Percentiles rank a stretch among this genome's conserved stretches.
Evolutionary conservation across 805 yeast genomes (phyloP).

Genomic region (Kodamaea lidongshanica): DNA sequence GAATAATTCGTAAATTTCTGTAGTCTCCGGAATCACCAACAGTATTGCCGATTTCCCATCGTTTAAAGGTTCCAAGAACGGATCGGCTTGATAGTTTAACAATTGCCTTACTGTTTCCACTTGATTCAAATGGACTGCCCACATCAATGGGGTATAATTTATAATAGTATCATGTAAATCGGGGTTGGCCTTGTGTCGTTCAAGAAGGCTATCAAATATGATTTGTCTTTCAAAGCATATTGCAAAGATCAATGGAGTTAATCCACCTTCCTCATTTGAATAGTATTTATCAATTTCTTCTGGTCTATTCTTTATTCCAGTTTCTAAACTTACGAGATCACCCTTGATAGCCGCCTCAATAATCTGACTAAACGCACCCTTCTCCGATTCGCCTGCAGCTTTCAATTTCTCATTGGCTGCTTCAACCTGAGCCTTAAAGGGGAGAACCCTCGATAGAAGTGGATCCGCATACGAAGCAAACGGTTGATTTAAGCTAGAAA

Average conservation of each 20-base stretch:
- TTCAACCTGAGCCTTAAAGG: slow-evolving; percentile 16
- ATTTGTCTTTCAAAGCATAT: slow-evolving; percentile 47
- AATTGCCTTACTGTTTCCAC: slow-evolving; percentile 49
- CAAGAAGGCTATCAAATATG: slow-evolving; percentile 42
- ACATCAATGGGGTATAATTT: slow-evolving; percentile 67
- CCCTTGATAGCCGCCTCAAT: slow-evolving; percentile 32
- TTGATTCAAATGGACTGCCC: slow-evolving; percentile 70
- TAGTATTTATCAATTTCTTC: slow-evolving; percentile 16
- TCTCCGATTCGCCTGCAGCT: neutral
- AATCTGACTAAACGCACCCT: slow-evolving; percentile 17
- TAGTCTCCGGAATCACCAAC: slow-evolving; percentile 48
- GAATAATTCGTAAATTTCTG: slow-evolving; percentile 51
- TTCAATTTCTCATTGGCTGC: slow-evolving; percentile 2
- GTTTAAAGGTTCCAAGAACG: slow-evolving; percentile 31
- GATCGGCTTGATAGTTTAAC: slow-evolving; percentile 61
- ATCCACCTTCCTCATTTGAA: slow-evolving; percentile 26
- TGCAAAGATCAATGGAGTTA: slow-evolving; percentile 41
- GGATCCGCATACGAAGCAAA: slow-evolving; percentile 19
- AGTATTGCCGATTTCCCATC: slow-evolving; percentile 49
- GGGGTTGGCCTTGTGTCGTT: slow-evolving; percentile 40
- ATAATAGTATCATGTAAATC: slow-evolving; percentile 46
- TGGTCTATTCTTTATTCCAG: slow-evolving; percentile 17
- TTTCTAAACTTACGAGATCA: slow-evolving; percentile 30
- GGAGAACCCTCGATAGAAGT: slow-evolving; percentile 18
- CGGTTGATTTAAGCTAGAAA: slow-evolving; percentile 8